Evolutionary conservation across 306 rosid species (phyloP).

Genomic region (Lablab purpureus): DNA sequence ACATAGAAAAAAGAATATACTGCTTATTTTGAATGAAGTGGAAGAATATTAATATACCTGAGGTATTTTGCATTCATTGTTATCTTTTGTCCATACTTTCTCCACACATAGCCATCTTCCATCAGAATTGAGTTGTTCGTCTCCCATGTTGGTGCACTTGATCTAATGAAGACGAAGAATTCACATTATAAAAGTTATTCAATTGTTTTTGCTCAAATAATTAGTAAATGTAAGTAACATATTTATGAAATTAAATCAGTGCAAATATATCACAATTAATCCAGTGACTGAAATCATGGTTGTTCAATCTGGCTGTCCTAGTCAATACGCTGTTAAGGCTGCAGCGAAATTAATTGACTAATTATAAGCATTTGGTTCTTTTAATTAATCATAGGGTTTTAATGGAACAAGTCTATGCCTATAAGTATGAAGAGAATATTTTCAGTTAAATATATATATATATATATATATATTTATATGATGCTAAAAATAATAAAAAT

Average conservation of each 20-base stretch:
- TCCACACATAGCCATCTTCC: slow-evolving; percentile 67
- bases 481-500: no score
- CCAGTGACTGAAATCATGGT: neutral
- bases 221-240: neutral
- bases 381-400: neutral
- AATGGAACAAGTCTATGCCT: no score
- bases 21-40: neutral
- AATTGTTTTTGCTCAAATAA: neutral
- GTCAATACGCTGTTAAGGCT: neutral
- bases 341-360: neutral
- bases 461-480: no score
- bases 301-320: neutral
- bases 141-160: slow-evolving; percentile 40
- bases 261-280: neutral
- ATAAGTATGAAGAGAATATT: no score
- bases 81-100: slow-evolving; percentile 66
- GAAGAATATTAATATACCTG: slow-evolving; percentile 45
- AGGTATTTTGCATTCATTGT: slow-evolving; percentile 44
- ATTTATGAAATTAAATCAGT: neutral
- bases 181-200: neutral
- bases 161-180: slow-evolving; percentile 37
- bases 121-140: slow-evolving; percentile 41
- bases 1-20: no score
- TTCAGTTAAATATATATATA: no score
- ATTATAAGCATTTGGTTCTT: neutral